Evolutionary conservation across 805 yeast species (phyloP), one percentile per base, ranked within the genome.

Genomic region (Wickerhamiella sergipiensis): DNA sequence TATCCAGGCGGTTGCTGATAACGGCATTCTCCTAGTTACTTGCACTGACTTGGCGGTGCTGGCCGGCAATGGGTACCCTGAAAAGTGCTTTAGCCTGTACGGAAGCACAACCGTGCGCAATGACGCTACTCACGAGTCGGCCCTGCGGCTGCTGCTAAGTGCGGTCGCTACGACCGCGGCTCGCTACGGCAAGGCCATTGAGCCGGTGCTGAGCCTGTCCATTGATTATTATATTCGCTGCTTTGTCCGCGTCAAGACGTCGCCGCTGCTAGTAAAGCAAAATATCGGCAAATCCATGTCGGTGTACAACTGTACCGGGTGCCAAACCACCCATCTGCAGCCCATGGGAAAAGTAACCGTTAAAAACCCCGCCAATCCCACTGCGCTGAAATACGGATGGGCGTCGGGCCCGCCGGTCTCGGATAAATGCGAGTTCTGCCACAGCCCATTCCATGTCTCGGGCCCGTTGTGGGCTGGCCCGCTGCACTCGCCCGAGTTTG

Each of bases 391-490:
- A 61, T 85, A 70, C 63, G 80, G 83, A 26, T 74, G 80, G 40
- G 79, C 87, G 1, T 77, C 74, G 55, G 85, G 84, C 3, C 81
- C 82, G 0, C 74, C 80, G 2, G 74, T 80, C 1, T 78, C 80
- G 10, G 67, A 74, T 8, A 62, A 71, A 43, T 92, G 98, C 68
- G 62, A 72, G 24, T 80, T 73, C 64, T 92, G 98, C 69, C 81
- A 76, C 1, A 74, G 71, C 52, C 74, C 78, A 1, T 77, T 78
- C 64, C 95, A 85, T 63, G 64, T 92, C 36, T 88, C 90, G 7
- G 99, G 99, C 3, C 99, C 99, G 53, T 85, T 92, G 95, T 92
- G 95, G 85, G 88, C 80, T 10, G 95, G 88, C 0, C 71, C 75
- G 6, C 66, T 92, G 52, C 97, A 90, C 61, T 76, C 83, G 61